phyloP scores from a whole-genome alignment of 768 basidiomycete species.

The Guyanaporus albipodus region DNA sequence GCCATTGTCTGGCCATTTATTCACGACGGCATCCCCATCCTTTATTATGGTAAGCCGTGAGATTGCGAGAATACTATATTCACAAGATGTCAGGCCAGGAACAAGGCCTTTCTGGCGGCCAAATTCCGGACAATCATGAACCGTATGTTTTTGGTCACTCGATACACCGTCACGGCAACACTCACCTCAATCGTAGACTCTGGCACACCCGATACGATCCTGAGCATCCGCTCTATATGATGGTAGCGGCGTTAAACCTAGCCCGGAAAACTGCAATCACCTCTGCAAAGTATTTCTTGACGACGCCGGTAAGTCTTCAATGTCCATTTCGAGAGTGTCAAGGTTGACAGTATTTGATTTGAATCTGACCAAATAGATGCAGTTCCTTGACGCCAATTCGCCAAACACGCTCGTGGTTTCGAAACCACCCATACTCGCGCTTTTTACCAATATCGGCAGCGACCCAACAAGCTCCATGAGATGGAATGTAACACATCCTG shows the following conservation, averaged over 20 bases:
- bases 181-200: slow-evolving; percentile 37
- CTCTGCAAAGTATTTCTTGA: slow-evolving; percentile 41
- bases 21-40: slow-evolving; percentile 47
- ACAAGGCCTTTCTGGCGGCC: slow-evolving; percentile 44
- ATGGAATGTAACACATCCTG: slow-evolving; percentile 43
- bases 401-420: slow-evolving; percentile 43
- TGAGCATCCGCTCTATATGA: slow-evolving; percentile 45
- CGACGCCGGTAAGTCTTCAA: slow-evolving; percentile 38
- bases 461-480: slow-evolving; percentile 27
- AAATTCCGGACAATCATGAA: slow-evolving; percentile 48
- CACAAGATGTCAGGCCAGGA: slow-evolving; percentile 38
- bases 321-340: not conserved
- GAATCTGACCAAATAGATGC: slow-evolving; percentile 34
- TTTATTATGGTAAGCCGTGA: slow-evolving; percentile 42
- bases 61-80: not conserved
- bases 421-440: slow-evolving; percentile 53
- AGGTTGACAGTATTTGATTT: not conserved
- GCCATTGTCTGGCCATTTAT: slow-evolving; percentile 50
- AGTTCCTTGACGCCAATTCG: slow-evolving; percentile 40
- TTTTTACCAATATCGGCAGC: slow-evolving; percentile 53
- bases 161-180: not conserved
- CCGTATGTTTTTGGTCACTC: slow-evolving; percentile 34
- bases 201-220: slow-evolving; percentile 57
- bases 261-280: slow-evolving; percentile 49
- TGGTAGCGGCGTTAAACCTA: slow-evolving; percentile 47